Conservation (phyloP, 805 yeast species). For the Middelhovenomyces tepae region DNA sequence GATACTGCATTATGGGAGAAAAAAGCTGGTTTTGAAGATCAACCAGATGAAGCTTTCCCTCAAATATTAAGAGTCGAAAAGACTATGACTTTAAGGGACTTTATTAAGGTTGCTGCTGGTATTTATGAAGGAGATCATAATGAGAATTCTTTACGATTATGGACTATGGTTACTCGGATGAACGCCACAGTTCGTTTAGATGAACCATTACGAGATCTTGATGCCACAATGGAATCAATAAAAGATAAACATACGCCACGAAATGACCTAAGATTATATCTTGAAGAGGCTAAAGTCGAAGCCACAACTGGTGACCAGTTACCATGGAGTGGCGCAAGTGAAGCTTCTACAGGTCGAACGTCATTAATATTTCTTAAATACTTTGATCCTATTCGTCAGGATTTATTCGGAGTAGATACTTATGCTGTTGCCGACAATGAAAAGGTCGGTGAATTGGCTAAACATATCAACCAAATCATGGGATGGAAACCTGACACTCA, state of each 20-base stretch:
- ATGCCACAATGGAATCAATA: slow-evolving; percentile 37
- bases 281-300: slow-evolving; percentile 31
- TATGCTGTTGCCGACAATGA: slow-evolving; percentile 42
- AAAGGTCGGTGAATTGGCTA: slow-evolving; percentile 28
- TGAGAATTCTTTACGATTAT: slow-evolving; percentile 38
- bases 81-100: slow-evolving; percentile 42
- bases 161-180: slow-evolving; percentile 59
- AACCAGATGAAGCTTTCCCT: slow-evolving; percentile 40
- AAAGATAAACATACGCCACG: slow-evolving; percentile 30
- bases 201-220: slow-evolving; percentile 26
- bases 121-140: slow-evolving; percentile 29
- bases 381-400: slow-evolving; percentile 49
- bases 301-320: slow-evolving; percentile 7
- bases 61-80: slow-evolving; percentile 44
- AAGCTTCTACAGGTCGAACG: slow-evolving; percentile 5
- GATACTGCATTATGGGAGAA: slow-evolving; percentile 64
- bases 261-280: slow-evolving; percentile 4
- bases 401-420: slow-evolving; percentile 60
- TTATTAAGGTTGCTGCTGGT: slow-evolving; percentile 43
- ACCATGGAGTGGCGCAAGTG: slow-evolving; percentile 6
- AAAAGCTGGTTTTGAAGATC: slow-evolving; percentile 9
- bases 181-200: slow-evolving; percentile 66
- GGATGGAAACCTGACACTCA: slow-evolving; percentile 23
- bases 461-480: slow-evolving; percentile 17
- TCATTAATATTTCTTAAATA: slow-evolving; percentile 41